Evolutionary conservation across 73 alveolate species (phyloP), one percentile per base, ranked within the genome.

Genomic region (Paramecium primaurelia): DNA sequence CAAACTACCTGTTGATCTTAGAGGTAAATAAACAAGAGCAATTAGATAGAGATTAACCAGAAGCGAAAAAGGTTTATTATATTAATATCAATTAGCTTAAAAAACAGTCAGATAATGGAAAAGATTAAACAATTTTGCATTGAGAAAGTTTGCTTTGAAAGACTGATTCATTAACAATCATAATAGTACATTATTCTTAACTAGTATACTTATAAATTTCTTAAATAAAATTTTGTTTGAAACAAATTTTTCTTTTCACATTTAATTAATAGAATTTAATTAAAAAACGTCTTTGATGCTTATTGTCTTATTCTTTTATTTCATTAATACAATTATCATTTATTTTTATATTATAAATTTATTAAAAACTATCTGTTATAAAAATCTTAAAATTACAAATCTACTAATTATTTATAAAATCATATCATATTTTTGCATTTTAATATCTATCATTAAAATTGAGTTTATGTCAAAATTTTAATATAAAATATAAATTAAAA

Each of bases 101-200:
- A 75, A 75, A 20, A 75, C 88, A 16, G 32, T 12, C 20, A 75
- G 88, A 75, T 75, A 75, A 75, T 75, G 88, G 88, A 75, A 75
- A 26, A 75, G 60, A 75, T 18, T 34, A 18, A 75, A 75, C 40
- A 75, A 75, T 75, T 75, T 75, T 44, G 42, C 88, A 34, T 37
- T 75, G 8, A 75, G 88, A 75, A 75, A 75, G 88, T 75, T 75
- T 75, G 88, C 88, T 37, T 26, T 75, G 22, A 34, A 30, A 32
- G 88, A 30, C 14, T 75, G 88, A 75, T 54, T 54, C 69, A 54
- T 54, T 54, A 16, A 54, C 22, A 18, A 54, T 18, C 34, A 54
- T n/a, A n/a, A 54, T 54, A 54, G 69, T 54, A 54, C 69, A 54
- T 16, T 54, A 54, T 54, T 54, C 8, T 54, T 1, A 47, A n/a